Base-by-base conservation (phyloP, 495 filamentous ascomycete genomes). In the Aspergillus egyptiacus region DNA sequence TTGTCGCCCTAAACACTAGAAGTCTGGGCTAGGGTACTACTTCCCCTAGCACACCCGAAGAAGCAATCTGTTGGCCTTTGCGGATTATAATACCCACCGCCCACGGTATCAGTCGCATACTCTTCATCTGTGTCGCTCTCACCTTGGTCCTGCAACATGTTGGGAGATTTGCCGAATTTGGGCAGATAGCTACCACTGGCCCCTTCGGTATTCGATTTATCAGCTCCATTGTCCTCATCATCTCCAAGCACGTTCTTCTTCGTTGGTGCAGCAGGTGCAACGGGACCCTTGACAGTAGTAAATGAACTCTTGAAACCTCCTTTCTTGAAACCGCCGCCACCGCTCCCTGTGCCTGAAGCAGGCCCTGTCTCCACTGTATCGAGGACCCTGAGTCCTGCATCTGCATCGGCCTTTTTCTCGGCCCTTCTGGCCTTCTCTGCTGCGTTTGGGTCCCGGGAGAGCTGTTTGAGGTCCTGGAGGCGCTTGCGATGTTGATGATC, bases 341-440 rank as follows among this genome's bases (percentile, higher is more conserved):
- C 39, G 15, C 17, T 41, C 11, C 24, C 49, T 20, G 35, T 48
- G 5, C 53, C 42, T 13, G 23, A 40, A 8, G 55, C n/a, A 5
- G 28, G 11, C 20, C 53, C 35, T 41, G 46, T 53, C 27, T 49
- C 50, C 6, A 17, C 57, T 6, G 56, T 58, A 54, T 69, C 68
- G 19, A 74, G 56, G 7, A 70, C 64, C 31, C 61, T 63, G 27
- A 74, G 39, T 22, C 72, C 76, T 18, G 73, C 70, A 44, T 77
- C 68, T 30, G 71, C 71, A 57, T 86, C 82, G 23, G 82, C 80
- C 56, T 84, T 85, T 42, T 79, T 78, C 64, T 89, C 86, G 23
- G 84, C 82, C 56, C 80, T 79, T 22, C 84, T 73, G 7, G 85
- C 84, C 55, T 84, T 82, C 37, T 73, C 70, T 7, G 74, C 69